phyloP scores from a whole-genome alignment of 805 yeast genomes.

The Metschnikowia lochheadii region DNA sequence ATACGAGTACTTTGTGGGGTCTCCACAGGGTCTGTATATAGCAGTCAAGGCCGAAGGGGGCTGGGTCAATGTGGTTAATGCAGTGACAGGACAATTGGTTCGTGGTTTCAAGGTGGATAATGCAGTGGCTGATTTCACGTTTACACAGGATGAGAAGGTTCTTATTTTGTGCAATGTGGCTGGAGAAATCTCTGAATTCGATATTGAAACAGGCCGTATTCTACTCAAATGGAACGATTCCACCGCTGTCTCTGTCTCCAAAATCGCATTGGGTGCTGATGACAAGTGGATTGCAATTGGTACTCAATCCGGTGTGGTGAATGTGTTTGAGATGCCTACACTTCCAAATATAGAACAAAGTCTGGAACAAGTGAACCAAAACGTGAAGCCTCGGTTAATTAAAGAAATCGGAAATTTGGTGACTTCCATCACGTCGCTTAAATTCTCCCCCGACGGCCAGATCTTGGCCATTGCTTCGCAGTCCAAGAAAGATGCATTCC shows the following conservation, averaged over 20 bases:
- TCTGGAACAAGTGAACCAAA: too few species aligned
- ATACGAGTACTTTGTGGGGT: slow-evolving; percentile 79
- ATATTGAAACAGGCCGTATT: slow-evolving; percentile 28
- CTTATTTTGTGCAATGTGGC: slow-evolving; percentile 58
- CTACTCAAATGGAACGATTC: slow-evolving; percentile 77
- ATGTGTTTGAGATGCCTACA: slow-evolving; percentile 56
- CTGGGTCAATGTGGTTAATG: slow-evolving; percentile 79
- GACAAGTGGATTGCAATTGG: slow-evolving; percentile 89
- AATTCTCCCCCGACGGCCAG: slow-evolving; percentile 86
- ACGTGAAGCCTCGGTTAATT: slow-evolving; percentile 43
- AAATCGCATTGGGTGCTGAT: slow-evolving; percentile 66
- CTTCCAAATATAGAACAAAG: too few species aligned
- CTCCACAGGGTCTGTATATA: slow-evolving; percentile 66
- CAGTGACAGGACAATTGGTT: slow-evolving; percentile 80
- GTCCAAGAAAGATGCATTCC: slow-evolving; percentile 78
- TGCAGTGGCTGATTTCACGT: slow-evolving; percentile 73
- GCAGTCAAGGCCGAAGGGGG: slow-evolving; percentile 84
- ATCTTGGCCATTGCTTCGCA: slow-evolving; percentile 80
- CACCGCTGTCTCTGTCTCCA: slow-evolving; percentile 81
- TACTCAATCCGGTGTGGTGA: slow-evolving; percentile 82
- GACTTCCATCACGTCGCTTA: slow-evolving; percentile 69
- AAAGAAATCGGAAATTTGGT: slow-evolving; percentile 74
- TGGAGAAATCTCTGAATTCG: slow-evolving; percentile 91
- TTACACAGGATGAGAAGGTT: slow-evolving; percentile 45
- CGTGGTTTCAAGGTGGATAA: slow-evolving; percentile 90